Conservation (phyloP, 306 rosid species). For the apple (Malus domestica) region ASM211411v1 NC_041796.1:1682501-1683000, state of each 20-base stretch:
- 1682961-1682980: background rate
- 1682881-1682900: background rate
- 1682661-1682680: background rate
- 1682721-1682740: background rate
- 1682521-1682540: slow-evolving; percentile 58
- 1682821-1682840: background rate
- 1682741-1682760: background rate
- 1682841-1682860: background rate
- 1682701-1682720: background rate
- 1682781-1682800: too few relatives aligned
- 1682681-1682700: background rate
- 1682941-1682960: background rate
- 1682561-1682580: slow-evolving; percentile 77
- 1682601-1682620: slow-evolving; percentile 21
- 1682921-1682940: background rate
- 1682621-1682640: slow-evolving; percentile 12
- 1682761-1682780: too few relatives aligned
- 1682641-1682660: slow-evolving; percentile 1
- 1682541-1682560: slow-evolving; percentile 77
- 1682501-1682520: slow-evolving; percentile 67
- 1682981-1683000: slow-evolving; percentile 27
- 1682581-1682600: slow-evolving; percentile 58
- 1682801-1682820: background rate
- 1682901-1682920: background rate
- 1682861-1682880: background rate